Evolutionary conservation across 345 rosid species (phyloP).

Genomic region (Microcos paniculata): DNA sequence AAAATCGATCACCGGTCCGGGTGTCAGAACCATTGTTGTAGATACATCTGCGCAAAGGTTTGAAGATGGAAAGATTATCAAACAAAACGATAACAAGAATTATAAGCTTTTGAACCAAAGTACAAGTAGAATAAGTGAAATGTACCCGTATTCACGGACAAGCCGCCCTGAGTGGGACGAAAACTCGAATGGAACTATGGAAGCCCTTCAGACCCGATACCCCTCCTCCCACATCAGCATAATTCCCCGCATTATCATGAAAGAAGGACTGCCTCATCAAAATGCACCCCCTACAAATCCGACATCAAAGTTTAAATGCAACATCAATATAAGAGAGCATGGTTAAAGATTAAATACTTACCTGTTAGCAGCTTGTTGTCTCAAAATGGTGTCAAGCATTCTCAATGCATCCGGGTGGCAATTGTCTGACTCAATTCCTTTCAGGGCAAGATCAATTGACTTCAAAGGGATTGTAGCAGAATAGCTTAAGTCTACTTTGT

Average conservation of each 20-base stretch:
- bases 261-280: conserved; percentile 88
- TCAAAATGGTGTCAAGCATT: conserved; percentile 70
- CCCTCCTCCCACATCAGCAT: conserved; percentile 69
- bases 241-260: conserved; percentile 44
- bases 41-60: conserved; percentile 54
- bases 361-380: conserved; percentile 88
- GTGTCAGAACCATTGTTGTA: conserved; percentile 70
- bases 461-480: conserved; percentile 60
- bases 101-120: neutral
- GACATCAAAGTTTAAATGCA: conserved; percentile 23
- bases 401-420: conserved; percentile 70
- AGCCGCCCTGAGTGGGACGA: conserved; percentile 76
- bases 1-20: conserved; percentile 76
- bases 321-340: neutral
- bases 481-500: conserved; percentile 53
- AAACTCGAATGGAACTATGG: conserved; percentile 84
- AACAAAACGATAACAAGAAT: neutral
- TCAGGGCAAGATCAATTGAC: conserved; percentile 43
- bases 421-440: conserved; percentile 50
- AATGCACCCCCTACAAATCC: conserved; percentile 68
- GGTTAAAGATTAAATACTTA: conserved; percentile 17
- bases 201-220: conserved; percentile 68
- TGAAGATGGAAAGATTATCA: neutral
- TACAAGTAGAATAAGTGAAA: neutral
- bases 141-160: conserved; percentile 81